phyloP scores from a whole-genome alignment of 2,329 filamentous ascomycete species.

The Talaromyces sp. region DNA sequence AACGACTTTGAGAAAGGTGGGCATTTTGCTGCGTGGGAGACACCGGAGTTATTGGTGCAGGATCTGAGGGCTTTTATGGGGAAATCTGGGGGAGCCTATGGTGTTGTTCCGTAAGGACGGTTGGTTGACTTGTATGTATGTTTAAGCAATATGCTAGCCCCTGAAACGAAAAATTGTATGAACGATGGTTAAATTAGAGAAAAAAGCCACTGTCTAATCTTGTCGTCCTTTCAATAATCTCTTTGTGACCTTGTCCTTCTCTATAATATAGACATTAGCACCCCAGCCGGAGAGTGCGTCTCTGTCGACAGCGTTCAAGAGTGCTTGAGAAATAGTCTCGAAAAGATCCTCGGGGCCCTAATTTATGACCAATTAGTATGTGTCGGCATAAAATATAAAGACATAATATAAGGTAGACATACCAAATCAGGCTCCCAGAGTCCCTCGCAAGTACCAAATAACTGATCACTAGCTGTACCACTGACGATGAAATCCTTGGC shows the following conservation, averaged over 20 bases:
- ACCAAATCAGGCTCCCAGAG: slow-evolving; percentile 97
- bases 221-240: slow-evolving; percentile 95
- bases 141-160: not conserved
- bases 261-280: slow-evolving; percentile 97
- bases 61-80: slow-evolving; percentile 48
- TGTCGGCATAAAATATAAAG: not conserved
- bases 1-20: slow-evolving; percentile 44
- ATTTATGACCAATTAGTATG: not conserved
- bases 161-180: not conserved
- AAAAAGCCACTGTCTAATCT: slow-evolving; percentile 54
- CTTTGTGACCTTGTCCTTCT: slow-evolving; percentile 99
- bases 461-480: slow-evolving; percentile 91
- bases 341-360: slow-evolving; percentile 90
- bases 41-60: slow-evolving; percentile 41
- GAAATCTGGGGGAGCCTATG: slow-evolving; percentile 25
- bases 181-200: not conserved
- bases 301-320: slow-evolving; percentile 92
- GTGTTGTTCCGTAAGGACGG: slow-evolving; percentile 31
- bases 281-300: slow-evolving; percentile 97
- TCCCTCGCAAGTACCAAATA: slow-evolving; percentile 98
- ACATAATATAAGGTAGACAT: slow-evolving; percentile 37
- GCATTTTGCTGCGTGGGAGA: slow-evolving; percentile 52
- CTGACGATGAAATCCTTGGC: slow-evolving; percentile 99
- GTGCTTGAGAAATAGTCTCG: slow-evolving; percentile 93
- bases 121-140: slow-evolving; percentile 21